Evolutionary conservation across 768 basidiomycete species (phyloP), one percentile per base, ranked within the genome.

Genomic region (Mycena galopus): DNA sequence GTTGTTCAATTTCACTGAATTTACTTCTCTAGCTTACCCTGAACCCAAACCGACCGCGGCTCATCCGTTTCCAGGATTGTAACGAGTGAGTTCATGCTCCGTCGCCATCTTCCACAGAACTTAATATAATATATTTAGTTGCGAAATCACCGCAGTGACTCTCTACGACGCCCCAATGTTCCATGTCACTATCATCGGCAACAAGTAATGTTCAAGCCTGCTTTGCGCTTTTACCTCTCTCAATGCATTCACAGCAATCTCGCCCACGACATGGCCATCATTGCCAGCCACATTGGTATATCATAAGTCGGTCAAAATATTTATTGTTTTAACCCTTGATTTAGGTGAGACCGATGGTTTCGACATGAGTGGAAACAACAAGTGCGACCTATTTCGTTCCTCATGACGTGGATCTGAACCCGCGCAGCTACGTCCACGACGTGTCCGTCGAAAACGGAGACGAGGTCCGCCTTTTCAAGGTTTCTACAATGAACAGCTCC

Each of bases 391-490:
- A 25, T 53, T 4, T 39, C 12, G 19, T 7, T 8, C 33, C 23
- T 53, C 12, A 25, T n/a, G 9, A 7, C 33, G 19, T 37, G 5
- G 25, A 14, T 29, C 25, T 33, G 0, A 19, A 19, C 21, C 8
- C 9, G n/a, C n/a, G n/a, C 29, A 78, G 80, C 62, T 76, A 76
- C 42, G 79, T 84, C 23, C 81, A 82, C 53, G 81, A 83, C 37
- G 77, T 82, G 55, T 73, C 74, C 14, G 79, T 84, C 32, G 81
- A 81, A 64, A 81, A 79, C 55, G 80, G 77, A 17, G 70, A 71
- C n/a, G n/a, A n/a, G n/a, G 63, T 64, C 58, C n/a, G 0, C 51
- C 6, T 44, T 17, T 17, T 44, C 42, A 17, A 19, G 42, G 7
- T 50, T 60, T 30, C 19, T 4, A 10, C 12, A 44, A 44, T 5